A percentile compares a stretch with the other conserved stretches of the same genome.
phyloP scores from a whole-genome alignment of 345 rosid genomes.

The Linum lewisii region DNA sequence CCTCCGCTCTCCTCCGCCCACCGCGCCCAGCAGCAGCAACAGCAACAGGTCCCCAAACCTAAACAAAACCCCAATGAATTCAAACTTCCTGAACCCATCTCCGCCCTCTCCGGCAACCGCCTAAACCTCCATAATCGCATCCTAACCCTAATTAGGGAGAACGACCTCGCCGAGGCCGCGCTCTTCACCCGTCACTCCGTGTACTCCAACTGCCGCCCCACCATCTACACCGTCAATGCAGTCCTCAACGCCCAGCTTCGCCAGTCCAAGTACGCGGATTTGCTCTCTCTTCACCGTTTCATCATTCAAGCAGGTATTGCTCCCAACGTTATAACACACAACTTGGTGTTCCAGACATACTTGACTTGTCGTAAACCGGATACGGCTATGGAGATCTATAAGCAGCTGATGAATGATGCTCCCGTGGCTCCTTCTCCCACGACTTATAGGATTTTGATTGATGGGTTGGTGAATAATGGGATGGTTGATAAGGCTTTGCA shows the following conservation, averaged over 20 bases:
- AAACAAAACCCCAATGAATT: constrained; percentile 80
- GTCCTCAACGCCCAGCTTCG: constrained; percentile 83
- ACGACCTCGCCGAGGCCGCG: constrained; percentile 87
- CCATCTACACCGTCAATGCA: constrained; percentile 74
- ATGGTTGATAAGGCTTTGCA: constrained; percentile 66
- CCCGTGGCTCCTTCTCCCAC: constrained; percentile 67
- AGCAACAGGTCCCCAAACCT: constrained; percentile 38
- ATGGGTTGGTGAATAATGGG: constrained; percentile 75
- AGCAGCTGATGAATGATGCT: constrained; percentile 56
- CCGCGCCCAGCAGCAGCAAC: constrained; percentile 40
- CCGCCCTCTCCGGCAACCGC: constrained; percentile 66
- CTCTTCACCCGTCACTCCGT: constrained; percentile 83
- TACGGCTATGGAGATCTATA: constrained; percentile 70
- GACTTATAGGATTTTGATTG: constrained; percentile 62
- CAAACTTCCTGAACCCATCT: constrained; percentile 66
- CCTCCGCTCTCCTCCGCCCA: constrained; percentile 62
- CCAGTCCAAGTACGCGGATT: constrained; percentile 59
- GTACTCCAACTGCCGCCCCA: constrained; percentile 87
- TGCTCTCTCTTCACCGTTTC: constrained; percentile 67
- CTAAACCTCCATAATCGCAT: constrained; percentile 76
- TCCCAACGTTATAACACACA: constrained; percentile 65
- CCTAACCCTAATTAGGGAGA: constrained; percentile 53
- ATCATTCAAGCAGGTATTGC: constrained; percentile 76
- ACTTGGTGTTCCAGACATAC: constrained; percentile 70
- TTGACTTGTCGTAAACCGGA: constrained; percentile 71